Evolutionary conservation across 176 grass and related monocot genomes (phyloP).

Genomic region (Bonia amplexicaulis): DNA sequence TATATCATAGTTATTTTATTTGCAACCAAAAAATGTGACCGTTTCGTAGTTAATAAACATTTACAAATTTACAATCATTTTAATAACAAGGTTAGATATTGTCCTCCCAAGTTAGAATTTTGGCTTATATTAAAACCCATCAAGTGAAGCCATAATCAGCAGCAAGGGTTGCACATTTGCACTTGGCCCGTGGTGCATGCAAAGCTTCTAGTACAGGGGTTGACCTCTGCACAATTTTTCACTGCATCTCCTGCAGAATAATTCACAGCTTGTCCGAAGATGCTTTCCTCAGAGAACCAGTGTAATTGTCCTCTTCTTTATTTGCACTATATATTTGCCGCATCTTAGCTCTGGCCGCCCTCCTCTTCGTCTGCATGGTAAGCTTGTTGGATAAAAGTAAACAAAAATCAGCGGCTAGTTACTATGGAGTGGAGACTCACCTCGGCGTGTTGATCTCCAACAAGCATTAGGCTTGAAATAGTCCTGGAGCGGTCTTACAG

Average conservation of each 20-base stretch:
- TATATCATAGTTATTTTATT: slow-evolving; percentile 16
- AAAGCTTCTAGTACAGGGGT: neutral
- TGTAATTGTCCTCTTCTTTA: neutral
- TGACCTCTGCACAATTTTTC: neutral
- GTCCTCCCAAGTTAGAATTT: neutral
- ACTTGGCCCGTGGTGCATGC: neutral
- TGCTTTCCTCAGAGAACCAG: neutral
- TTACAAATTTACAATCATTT: slow-evolving; percentile 12
- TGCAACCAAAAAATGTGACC: neutral
- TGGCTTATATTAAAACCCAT: neutral
- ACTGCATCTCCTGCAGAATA: neutral
- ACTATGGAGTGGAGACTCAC: slow-evolving; percentile 14
- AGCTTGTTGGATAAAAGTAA: neutral
- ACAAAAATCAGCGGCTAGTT: neutral
- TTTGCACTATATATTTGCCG: neutral
- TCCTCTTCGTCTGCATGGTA: slow-evolving; percentile 34
- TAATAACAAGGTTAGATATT: neutral
- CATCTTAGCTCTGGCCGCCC: slow-evolving; percentile 21
- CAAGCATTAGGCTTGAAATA: slow-evolving; percentile 40
- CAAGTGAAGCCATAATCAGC: neutral
- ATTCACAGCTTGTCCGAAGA: neutral
- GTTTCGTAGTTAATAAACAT: neutral
- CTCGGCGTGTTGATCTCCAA: slow-evolving; percentile 41
- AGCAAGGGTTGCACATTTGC: neutral
- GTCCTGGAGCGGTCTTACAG: slow-evolving; percentile 48